phyloP scores from a whole-genome alignment of 2,329 filamentous ascomycete species.

The Gyromitra esculenta region DNA sequence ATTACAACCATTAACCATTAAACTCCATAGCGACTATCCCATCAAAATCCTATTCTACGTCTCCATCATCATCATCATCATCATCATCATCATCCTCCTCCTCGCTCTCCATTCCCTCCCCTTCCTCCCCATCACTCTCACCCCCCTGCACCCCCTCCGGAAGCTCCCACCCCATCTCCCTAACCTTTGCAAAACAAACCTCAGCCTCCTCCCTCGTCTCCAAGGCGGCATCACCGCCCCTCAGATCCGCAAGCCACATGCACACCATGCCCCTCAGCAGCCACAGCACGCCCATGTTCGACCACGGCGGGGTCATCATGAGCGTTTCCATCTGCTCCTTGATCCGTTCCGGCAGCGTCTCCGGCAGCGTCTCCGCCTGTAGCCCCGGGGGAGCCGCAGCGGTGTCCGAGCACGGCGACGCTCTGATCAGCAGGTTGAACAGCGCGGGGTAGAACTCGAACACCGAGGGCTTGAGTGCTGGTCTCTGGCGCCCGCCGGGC shows the following conservation, averaged over 20 bases:
- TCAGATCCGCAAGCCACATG: slow-evolving; percentile 55
- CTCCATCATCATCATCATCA: too few species aligned
- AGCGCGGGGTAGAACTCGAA: slow-evolving; percentile 50
- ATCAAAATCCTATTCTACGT: not conserved
- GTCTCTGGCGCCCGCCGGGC: slow-evolving; percentile 42
- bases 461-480: slow-evolving; percentile 47
- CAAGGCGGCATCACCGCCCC: not conserved
- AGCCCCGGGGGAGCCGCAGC: too few species aligned
- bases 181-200: slow-evolving; percentile 39
- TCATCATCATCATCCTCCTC: too few species aligned
- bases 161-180: slow-evolving; percentile 36
- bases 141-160: slow-evolving; percentile 30
- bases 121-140: slow-evolving; percentile 1
- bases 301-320: slow-evolving; percentile 56
- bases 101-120: not conserved
- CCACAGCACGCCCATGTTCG: slow-evolving; percentile 55
- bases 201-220: slow-evolving; percentile 35
- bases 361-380: not conserved
- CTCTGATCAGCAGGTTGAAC: slow-evolving; percentile 37
- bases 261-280: slow-evolving; percentile 55
- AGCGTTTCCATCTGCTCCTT: slow-evolving; percentile 53
- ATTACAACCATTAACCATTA: too few species aligned
- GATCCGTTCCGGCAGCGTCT: slow-evolving; percentile 42
- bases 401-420: not conserved
- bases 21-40: too few species aligned